Evolutionary conservation across 768 basidiomycete species (phyloP), one percentile per base, ranked within the genome.

Genomic region (Chiua virens): DNA sequence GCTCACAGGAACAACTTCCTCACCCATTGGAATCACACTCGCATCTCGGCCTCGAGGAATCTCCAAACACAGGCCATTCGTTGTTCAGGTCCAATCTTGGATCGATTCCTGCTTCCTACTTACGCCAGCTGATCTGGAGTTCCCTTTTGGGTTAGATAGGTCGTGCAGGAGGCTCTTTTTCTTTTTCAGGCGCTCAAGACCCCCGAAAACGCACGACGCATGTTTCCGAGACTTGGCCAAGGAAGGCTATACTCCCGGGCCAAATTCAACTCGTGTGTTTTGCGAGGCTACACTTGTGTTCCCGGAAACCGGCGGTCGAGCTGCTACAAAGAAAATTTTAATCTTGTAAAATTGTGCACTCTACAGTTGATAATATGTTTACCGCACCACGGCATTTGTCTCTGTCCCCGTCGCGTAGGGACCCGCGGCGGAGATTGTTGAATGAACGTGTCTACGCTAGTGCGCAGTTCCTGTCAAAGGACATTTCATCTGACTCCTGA

Each of bases 111-210:
- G 65, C 65, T 76, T 76, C 66, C 70, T 72, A 71, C 72, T 76
- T 75, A 71, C 58, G 65, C 69, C 68, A 64, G 72, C 32, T 32
- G 76, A 74, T 77, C 73, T 71, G 69, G 72, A 63, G 68, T 75
- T 70, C 76, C 73, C 64, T 65, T 79, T 73, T 75, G 74, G 77
- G 75, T 73, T 79, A 74, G 74, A 69, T 58, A 45, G 22, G 43
- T 21, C 39, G 46, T 42, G 56, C 50, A 45, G 45, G 48, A 57
- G 22, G 50, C 42, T n/a, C 49, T 57, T 42, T 7, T 57, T 61
- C 63, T 69, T 60, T 57, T 54, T 55, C 48, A 53, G 55, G 55
- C 57, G 57, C 67, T 55, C 54, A 57, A 54, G 61, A 56, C 55
- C 61, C 65, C 63, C 53, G 57, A 55, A 57, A 64, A 48, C 49